Evolutionary conservation across 164 flowering plant species (phyloP).

Genomic region (Hamamelis virginiana): DNA sequence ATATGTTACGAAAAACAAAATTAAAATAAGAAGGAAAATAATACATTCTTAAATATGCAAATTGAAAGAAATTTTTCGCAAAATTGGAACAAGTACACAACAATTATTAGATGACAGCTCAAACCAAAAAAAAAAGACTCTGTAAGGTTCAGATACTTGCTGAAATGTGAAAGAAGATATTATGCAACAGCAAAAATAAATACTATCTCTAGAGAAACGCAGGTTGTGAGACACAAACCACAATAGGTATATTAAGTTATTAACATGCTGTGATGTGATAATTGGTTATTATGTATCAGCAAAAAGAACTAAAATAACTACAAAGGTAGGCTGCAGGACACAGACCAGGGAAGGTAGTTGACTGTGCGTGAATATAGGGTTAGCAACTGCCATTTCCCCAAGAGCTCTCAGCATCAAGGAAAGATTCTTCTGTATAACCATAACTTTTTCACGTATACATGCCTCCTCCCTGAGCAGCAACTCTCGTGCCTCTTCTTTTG

Average conservation of each 20-base stretch:
- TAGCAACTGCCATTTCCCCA: slow-evolving; percentile 85
- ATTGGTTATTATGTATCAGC: background rate
- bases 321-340: slow-evolving; percentile 9
- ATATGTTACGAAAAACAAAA: too few species aligned
- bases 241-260: background rate
- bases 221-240: too few species aligned
- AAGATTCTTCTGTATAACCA: slow-evolving; percentile 59
- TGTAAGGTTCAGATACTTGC: too few species aligned
- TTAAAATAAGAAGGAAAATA: too few species aligned
- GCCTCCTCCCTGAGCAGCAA: slow-evolving; percentile 79
- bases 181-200: too few species aligned
- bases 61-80: too few species aligned
- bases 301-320: background rate
- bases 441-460: slow-evolving; percentile 66
- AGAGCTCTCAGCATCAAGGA: slow-evolving; percentile 74
- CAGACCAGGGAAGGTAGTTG: slow-evolving; percentile 88
- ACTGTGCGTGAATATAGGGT: slow-evolving; percentile 89
- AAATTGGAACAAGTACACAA: too few species aligned
- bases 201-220: too few species aligned
- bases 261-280: background rate
- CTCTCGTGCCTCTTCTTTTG: slow-evolving; percentile 96
- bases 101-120: too few species aligned
- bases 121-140: too few species aligned
- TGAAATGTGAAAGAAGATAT: too few species aligned
- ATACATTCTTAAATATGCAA: too few species aligned